Conservation (phyloP, 2,329 filamentous ascomycete species). For the Colletotrichum abscissum region DNA sequence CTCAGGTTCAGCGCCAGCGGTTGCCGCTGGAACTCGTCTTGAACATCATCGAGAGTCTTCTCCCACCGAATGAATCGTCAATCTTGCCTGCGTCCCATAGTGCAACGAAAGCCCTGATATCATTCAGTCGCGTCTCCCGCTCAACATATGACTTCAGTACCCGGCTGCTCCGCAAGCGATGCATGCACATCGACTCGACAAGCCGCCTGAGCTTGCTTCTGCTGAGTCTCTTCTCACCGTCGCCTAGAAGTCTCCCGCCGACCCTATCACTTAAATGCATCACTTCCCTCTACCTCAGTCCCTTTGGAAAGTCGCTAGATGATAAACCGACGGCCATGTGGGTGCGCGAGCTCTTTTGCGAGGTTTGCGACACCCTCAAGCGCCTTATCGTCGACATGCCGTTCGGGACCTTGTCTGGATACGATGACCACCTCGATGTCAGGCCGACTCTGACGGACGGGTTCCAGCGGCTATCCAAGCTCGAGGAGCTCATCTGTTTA, state of each 20-base stretch:
- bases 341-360: slow-evolving; percentile 55
- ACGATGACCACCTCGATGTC: slow-evolving; percentile 54
- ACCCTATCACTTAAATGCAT: slow-evolving; percentile 46
- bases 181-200: slow-evolving; percentile 55
- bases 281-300: slow-evolving; percentile 54
- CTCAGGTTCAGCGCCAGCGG: neutral
- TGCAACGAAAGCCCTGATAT: slow-evolving; percentile 55
- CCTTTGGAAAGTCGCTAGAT: slow-evolving; percentile 50
- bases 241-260: neutral
- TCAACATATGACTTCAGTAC: slow-evolving; percentile 53
- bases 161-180: slow-evolving; percentile 56
- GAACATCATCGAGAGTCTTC: slow-evolving; percentile 48
- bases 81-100: slow-evolving; percentile 51
- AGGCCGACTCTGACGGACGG: slow-evolving; percentile 55
- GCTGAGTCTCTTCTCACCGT: slow-evolving; percentile 42
- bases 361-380: slow-evolving; percentile 51
- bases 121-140: slow-evolving; percentile 55
- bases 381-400: slow-evolving; percentile 61
- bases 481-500: slow-evolving; percentile 62
- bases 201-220: slow-evolving; percentile 48
- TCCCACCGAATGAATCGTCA: slow-evolving; percentile 44
- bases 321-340: slow-evolving; percentile 52
- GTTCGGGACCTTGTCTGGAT: slow-evolving; percentile 53
- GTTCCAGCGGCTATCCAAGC: slow-evolving; percentile 52
- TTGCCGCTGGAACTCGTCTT: slow-evolving; percentile 50